Percentiles rank a stretch among this genome's conserved stretches.
Evolutionary conservation across 176 grass and related monocot genomes (phyloP).

Genomic region (Phoenix dactylifera): DNA sequence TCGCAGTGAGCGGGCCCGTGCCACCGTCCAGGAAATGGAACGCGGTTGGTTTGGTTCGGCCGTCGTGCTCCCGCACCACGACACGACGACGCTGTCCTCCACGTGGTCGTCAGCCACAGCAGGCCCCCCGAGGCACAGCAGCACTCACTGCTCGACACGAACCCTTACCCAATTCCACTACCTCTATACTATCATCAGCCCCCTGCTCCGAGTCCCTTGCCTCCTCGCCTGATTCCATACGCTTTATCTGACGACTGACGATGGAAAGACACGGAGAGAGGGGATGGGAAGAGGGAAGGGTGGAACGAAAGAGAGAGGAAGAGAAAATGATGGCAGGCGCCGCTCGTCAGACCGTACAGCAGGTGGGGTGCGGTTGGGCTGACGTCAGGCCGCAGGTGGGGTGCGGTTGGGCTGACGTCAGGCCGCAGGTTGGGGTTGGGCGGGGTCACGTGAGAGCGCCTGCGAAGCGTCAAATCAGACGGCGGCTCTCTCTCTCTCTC

Average conservation of each 20-base stretch:
- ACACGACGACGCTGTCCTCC: constrained; percentile 27
- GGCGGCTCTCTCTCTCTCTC: constrained; percentile 38
- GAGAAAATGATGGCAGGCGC: constrained; percentile 32
- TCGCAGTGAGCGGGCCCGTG: too few species aligned
- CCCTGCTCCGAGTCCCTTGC: too few species aligned
- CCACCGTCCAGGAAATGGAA: too few species aligned
- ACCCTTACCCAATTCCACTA: too few species aligned
- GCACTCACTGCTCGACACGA: constrained; percentile 3
- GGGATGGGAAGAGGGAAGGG: background rate
- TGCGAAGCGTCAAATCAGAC: constrained; percentile 73
- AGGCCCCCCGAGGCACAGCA: background rate
- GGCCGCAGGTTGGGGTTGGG: background rate
- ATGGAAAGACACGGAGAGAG: background rate
- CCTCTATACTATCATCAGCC: too few species aligned
- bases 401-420: constrained; percentile 44
- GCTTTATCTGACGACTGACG: too few species aligned
- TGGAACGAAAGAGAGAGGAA: background rate
- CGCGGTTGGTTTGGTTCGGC: too few species aligned
- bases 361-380: constrained; percentile 54
- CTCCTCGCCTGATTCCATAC: too few species aligned
- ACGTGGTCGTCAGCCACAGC: constrained; percentile 16
- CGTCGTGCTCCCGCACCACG: constrained; percentile 36
- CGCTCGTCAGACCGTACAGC: constrained; percentile 27
- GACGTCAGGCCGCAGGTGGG: constrained; percentile 46
- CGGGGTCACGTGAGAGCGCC: constrained; percentile 18